Conservation (phyloP, 768 basidiomycete genomes). For the Dacryopinax spathularia region DNA sequence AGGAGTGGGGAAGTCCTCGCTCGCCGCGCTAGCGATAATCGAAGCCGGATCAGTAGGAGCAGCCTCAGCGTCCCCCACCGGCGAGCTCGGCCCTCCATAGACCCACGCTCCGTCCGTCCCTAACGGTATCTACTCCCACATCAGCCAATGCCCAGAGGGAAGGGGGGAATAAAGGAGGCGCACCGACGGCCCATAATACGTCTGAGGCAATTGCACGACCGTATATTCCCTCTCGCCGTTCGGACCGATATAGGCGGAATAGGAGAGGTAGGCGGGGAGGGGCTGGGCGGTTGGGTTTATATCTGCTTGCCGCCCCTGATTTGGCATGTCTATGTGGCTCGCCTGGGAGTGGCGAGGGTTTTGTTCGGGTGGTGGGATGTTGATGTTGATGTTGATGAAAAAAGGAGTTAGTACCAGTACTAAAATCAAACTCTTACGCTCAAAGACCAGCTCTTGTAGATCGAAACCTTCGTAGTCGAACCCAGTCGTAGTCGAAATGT, state of each 20-base stretch:
- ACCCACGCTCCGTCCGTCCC: slow-evolving; percentile 3
- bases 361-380: too few relatives aligned
- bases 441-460: too few relatives aligned
- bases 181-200: slow-evolving; percentile 10
- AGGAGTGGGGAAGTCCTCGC: too few relatives aligned
- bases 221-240: background rate
- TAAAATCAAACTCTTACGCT: too few relatives aligned
- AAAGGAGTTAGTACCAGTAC: too few relatives aligned
- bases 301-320: background rate
- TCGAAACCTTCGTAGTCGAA: too few relatives aligned
- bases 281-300: background rate
- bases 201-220: slow-evolving; percentile 7
- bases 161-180: background rate
- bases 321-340: too few relatives aligned
- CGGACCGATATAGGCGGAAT: background rate
- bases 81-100: slow-evolving; percentile 2
- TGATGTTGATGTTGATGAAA: too few relatives aligned
- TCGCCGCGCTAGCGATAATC: background rate
- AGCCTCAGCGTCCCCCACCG: background rate
- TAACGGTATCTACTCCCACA: slow-evolving; percentile 6
- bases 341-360: too few relatives aligned
- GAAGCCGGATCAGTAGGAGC: background rate
- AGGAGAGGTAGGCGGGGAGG: background rate
- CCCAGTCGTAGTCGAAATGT: too few relatives aligned
- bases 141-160: background rate